Percentiles rank a stretch among this genome's conserved stretches.
Evolutionary conservation across 306 rosid genomes (phyloP).

Genomic region (Boehmeria nivea): DNA sequence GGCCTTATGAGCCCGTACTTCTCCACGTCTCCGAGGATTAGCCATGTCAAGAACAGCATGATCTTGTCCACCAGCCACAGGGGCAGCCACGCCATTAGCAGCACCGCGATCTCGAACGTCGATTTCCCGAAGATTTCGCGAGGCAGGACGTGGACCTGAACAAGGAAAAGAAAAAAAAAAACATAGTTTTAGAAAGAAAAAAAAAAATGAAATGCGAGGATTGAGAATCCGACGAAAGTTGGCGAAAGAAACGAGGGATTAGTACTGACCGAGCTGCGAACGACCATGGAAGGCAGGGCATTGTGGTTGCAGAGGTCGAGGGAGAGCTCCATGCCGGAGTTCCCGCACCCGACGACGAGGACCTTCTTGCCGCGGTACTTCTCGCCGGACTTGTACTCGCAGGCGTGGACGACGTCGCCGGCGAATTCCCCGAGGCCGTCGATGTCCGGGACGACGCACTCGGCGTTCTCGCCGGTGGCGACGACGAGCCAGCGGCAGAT

Average conservation of each 20-base stretch:
- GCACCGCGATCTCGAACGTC: slow-evolving; percentile 64
- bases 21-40: slow-evolving; percentile 54
- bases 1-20: slow-evolving; percentile 77
- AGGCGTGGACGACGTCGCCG: slow-evolving; percentile 67
- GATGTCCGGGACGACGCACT: slow-evolving; percentile 65
- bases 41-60: slow-evolving; percentile 57
- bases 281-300: slow-evolving; percentile 76
- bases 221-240: no score
- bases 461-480: slow-evolving; percentile 97
- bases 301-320: slow-evolving; percentile 81
- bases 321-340: slow-evolving; percentile 94
- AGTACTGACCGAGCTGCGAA: slow-evolving; percentile 84
- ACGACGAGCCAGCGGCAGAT: slow-evolving; percentile 77
- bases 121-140: slow-evolving; percentile 72
- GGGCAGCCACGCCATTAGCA: slow-evolving; percentile 78
- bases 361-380: slow-evolving; percentile 70
- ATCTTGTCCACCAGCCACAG: slow-evolving; percentile 75
- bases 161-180: no score
- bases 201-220: no score
- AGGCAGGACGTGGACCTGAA: slow-evolving; percentile 89
- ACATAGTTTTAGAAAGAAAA: no score
- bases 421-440: slow-evolving; percentile 54
- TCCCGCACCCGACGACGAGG: slow-evolving; percentile 86
- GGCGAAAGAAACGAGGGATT: slow-evolving; percentile 19
- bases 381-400: slow-evolving; percentile 79